These are phyloP conservation scores for Thalassiosira sp. DNA, from an alignment of 352 stramenopile species.

Conservation along the genomic window DNA sequence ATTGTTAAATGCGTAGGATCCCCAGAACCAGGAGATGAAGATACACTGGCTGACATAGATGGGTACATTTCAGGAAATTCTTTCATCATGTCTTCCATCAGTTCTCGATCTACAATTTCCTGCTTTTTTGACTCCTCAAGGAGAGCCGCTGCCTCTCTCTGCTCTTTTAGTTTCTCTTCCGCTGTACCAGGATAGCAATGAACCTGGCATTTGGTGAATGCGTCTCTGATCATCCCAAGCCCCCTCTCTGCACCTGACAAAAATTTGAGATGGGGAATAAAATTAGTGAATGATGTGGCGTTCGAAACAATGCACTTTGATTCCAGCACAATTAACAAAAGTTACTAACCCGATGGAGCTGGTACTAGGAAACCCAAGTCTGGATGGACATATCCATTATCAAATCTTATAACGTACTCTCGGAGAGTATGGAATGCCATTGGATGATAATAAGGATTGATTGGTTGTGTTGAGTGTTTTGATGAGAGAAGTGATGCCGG, in stretches of 20 bases:
- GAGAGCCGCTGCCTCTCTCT: slow-evolving; percentile 8
- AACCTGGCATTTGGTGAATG: slow-evolving; percentile 71
- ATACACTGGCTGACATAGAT: neutral
- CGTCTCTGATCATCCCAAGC: slow-evolving; percentile 73
- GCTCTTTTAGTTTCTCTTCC: slow-evolving; percentile 52
- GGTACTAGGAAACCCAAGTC: slow-evolving; percentile 76
- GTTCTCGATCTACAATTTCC: slow-evolving; percentile 27
- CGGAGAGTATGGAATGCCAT: slow-evolving; percentile 64
- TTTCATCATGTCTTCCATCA: slow-evolving; percentile 46
- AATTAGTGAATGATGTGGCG: neutral
- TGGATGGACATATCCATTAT: slow-evolving; percentile 76
- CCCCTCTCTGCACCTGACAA: slow-evolving; percentile 60
- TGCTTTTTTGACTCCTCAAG: slow-evolving; percentile 21
- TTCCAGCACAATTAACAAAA: no score
- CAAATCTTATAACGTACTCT: slow-evolving; percentile 73
- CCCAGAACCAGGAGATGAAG: neutral
- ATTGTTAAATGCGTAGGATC: neutral
- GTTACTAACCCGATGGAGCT: slow-evolving; percentile 52
- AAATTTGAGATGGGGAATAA: neutral
- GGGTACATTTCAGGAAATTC: slow-evolving; percentile 32
- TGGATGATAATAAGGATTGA: slow-evolving; percentile 50
- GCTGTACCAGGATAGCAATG: slow-evolving; percentile 62
- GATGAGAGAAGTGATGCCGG: slow-evolving; percentile 6
- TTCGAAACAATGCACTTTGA: neutral
- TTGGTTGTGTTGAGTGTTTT: neutral